Evolutionary conservation across 1,284 basidiomycete genomes (phyloP).

Genomic region (Mycosarcoma mackinlayi): DNA sequence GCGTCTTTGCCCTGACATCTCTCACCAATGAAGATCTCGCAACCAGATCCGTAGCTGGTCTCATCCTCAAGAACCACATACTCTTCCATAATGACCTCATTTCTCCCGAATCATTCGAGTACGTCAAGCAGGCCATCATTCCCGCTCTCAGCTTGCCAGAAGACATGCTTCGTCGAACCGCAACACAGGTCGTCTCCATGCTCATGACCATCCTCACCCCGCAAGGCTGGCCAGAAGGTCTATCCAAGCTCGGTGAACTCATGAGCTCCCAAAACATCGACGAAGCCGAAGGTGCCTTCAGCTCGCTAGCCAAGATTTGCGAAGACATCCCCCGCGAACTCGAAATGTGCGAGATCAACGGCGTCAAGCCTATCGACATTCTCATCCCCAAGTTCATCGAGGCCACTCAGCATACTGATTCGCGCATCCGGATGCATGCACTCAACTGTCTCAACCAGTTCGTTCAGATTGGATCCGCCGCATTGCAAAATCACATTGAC

Average conservation of each 20-base stretch:
- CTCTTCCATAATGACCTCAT: slow-evolving; percentile 61
- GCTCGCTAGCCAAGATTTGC: slow-evolving; percentile 92
- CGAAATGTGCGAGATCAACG: slow-evolving; percentile 85
- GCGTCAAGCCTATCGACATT: slow-evolving; percentile 63
- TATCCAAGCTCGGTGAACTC: slow-evolving; percentile 59
- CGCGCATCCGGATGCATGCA: slow-evolving; percentile 90
- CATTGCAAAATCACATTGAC: slow-evolving; percentile 87
- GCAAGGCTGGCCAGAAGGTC: slow-evolving; percentile 63
- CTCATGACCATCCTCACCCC: slow-evolving; percentile 64
- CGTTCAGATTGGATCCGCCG: slow-evolving; percentile 77
- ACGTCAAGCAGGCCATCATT: slow-evolving; percentile 64
- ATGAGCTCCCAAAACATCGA: slow-evolving; percentile 56
- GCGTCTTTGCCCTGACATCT: slow-evolving; percentile 87
- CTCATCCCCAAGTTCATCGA: slow-evolving; percentile 85
- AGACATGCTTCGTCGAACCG: slow-evolving; percentile 65
- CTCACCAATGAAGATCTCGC: slow-evolving; percentile 86
- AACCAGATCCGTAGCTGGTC: slow-evolving; percentile 92
- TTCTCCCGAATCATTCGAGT: slow-evolving; percentile 59
- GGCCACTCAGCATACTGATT: slow-evolving; percentile 78
- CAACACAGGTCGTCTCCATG: slow-evolving; percentile 67
- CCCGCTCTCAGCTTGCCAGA: slow-evolving; percentile 62
- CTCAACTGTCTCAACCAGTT: slow-evolving; percentile 95
- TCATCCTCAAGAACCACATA: slow-evolving; percentile 93
- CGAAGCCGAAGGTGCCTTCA: slow-evolving; percentile 80
- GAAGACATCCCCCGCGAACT: slow-evolving; percentile 96